A percentile compares a stretch with the other conserved stretches of the same genome.
Evolutionary conservation across 306 rosid genomes (phyloP).

Genomic region (Ormosia semicastrata): DNA sequence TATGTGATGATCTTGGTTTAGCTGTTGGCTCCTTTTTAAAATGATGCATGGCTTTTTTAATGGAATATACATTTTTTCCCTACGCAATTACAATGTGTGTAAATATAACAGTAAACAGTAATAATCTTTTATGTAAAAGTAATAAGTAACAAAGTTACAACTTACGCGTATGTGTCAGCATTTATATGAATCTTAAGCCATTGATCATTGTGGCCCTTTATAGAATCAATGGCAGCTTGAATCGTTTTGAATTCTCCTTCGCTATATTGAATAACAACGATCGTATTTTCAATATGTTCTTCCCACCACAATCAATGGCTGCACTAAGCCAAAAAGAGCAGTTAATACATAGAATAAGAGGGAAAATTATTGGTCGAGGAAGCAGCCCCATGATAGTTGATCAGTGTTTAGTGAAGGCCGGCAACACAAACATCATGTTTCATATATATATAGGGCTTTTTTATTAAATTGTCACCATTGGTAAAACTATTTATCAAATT

Average conservation of each 20-base stretch:
- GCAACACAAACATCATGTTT: too few relatives aligned
- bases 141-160: not conserved
- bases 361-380: not conserved
- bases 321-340: not conserved
- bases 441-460: too few relatives aligned
- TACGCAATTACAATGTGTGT: not conserved
- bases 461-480: too few relatives aligned
- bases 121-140: too few relatives aligned
- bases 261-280: conserved; percentile 16
- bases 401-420: not conserved
- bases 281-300: too few relatives aligned
- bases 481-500: too few relatives aligned
- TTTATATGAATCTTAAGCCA: conserved; percentile 32
- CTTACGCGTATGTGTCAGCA: conserved; percentile 32
- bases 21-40: not conserved
- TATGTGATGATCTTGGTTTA: not conserved
- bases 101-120: too few relatives aligned
- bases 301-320: too few relatives aligned
- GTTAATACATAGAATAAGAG: not conserved
- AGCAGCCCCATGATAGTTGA: not conserved
- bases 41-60: not conserved
- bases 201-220: not conserved
- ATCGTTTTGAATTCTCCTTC: conserved; percentile 26
- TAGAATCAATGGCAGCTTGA: conserved; percentile 43
- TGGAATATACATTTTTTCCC: not conserved